Base-by-base conservation (phyloP, 768 basidiomycete species). In the Tulasnella sp. region DNA sequence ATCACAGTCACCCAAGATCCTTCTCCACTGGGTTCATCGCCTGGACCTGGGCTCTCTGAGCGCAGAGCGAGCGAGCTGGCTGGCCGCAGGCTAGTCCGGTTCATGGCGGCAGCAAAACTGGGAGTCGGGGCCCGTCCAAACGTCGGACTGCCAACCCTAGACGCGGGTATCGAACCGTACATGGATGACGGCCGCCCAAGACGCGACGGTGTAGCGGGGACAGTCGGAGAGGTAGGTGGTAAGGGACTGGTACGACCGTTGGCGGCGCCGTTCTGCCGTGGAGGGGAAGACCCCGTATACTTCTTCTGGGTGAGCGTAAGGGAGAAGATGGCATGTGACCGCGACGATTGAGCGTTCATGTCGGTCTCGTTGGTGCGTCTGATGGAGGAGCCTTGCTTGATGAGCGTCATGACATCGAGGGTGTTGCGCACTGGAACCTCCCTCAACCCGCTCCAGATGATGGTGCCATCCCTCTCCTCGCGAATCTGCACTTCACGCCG, bases 311-410 rank as follows among this genome's bases (percentile, higher is more conserved):
- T 88, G 56, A 99, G 75, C 11, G 91, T 96, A 53, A 99, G 76
- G 41, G 94, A 97, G 73, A 99, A 98, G 71, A 99, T 98, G 63
- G 96, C 96, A 78, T 99, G 96, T 27, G 92, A 96, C 60, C 96
- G 86, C 42, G 94, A 97, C 1, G 89, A 92, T 70, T 96, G 92
- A 24, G 94, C 91, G 70, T 99, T 99, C 94, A 98, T 97, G 68
- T 92, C 90, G 30, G 96, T 99, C 70, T 93, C 90, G 63, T 94
- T 93, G 9, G 96, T 98, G 57, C 93, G 83, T 29, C 96, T 80
- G 44, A 94, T 86, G 15, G 88, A 80, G 7, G 92, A 86, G 19
- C 96, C 96, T 64, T 88, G 83, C 62, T 86, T 84, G 58, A 99
- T 81, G 56, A 92, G 80, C 68, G 89, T 92, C 94, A 98, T 97